A percentile compares a stretch with the other conserved stretches of the same genome.
Conservation (phyloP, 2,329 filamentous ascomycete species). For the Fusarium pseudocircinatum region DNA sequence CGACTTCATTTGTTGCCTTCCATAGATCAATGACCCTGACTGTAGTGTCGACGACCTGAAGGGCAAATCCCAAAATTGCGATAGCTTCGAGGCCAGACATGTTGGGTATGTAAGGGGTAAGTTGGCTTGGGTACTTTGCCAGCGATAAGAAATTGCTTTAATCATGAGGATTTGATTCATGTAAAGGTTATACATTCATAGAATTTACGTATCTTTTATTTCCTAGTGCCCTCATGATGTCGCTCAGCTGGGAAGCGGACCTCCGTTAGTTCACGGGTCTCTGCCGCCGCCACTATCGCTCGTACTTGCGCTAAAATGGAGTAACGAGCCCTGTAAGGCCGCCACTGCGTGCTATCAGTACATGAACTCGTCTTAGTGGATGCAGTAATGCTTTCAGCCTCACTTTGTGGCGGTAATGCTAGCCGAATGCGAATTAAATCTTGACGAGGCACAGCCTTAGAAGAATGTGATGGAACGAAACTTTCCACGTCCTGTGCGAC, state of each 20-base stretch:
- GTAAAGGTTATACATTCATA: accelerated
- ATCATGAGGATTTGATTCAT: not conserved
- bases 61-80: not conserved
- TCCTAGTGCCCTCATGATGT: accelerated
- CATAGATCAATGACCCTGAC: not conserved
- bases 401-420: not conserved
- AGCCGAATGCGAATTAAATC: not conserved
- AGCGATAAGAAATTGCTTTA: accelerated
- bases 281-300: not conserved
- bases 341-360: not conserved
- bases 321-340: not conserved
- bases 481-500: not conserved
- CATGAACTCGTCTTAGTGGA: accelerated
- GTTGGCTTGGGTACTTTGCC: accelerated
- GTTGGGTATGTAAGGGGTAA: not conserved
- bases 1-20: not conserved
- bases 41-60: not conserved
- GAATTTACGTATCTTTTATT: not conserved
- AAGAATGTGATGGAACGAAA: not conserved
- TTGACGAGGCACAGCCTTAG: accelerated
- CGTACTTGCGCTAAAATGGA: not conserved
- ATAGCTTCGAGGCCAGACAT: not conserved
- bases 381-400: not conserved
- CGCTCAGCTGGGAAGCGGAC: not conserved
- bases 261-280: not conserved